Base-by-base conservation (phyloP, 257 asterid genomes). In the Lithospermum erythrorhizon region DNA sequence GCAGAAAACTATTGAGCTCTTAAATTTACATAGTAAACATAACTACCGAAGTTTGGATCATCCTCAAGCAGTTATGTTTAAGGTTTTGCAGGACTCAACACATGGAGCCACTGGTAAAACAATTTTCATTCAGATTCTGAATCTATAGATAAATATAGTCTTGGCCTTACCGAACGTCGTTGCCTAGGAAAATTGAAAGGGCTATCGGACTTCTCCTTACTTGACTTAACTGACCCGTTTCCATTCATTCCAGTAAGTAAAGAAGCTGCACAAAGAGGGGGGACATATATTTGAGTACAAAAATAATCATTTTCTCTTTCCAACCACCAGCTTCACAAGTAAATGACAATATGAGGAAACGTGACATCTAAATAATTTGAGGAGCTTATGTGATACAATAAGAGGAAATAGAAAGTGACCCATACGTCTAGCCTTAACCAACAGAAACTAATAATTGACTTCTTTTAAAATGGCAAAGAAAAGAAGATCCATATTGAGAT, bases 121-220 rank as follows among this genome's bases (percentile, higher is more conserved):
- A 70, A 53, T 63, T 70, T 66, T 75, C 75, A 86, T 83, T 86
- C 97, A 3, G 99, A 82, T 65, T 85, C 97, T 65, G 98, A 82
- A 76, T 80, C 94, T 71, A 86, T 78, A 61, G 94, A 81, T 48
- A 86, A 74, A 65, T 78, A 73, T 55, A 89, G 70, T 77, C 90
- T 81, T 55, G 87, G 94, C 78, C 95, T 93, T 74, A 93, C 97
- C 54, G 97, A 89, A 61, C 97, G 99, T 61, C 82, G 79, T 68
- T 89, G 96, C 59, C 95, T 90, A 55, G 96, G 97, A 72, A 84
- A 74, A 32, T 79, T 65, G 75, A 89, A 81, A 54, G 97, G 95
- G 73, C 94, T 83, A 67, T 83, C 94, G 27, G 89, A 80, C 71
- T 90, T 79, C 78, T 84, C 95, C 73, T 90, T 84, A 67, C 76